phyloP scores from a whole-genome alignment of 2,329 filamentous ascomycete genomes.

The Arthrocladium fulminans region DNA sequence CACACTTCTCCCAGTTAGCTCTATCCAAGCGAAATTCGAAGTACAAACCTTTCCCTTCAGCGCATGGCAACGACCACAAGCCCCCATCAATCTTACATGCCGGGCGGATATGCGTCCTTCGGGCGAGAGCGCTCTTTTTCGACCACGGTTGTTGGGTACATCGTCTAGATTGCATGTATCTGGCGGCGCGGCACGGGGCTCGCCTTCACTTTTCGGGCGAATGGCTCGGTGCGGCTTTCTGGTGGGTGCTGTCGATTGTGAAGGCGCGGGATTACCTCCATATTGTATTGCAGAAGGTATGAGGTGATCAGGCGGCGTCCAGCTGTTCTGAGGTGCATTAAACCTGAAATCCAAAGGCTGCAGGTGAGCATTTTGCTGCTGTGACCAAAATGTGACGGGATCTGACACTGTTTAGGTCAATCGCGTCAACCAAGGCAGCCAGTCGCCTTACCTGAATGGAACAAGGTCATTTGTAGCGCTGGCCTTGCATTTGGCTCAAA shows the following conservation, averaged over 20 bases:
- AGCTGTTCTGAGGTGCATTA: not conserved
- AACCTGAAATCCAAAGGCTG: not conserved
- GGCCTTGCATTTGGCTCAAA: not conserved
- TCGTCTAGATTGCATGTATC: slow-evolving; percentile 3
- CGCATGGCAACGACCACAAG: slow-evolving; percentile 4
- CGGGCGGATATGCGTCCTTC: not conserved
- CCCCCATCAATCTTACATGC: slow-evolving; percentile 1
- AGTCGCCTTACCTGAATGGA: not conserved
- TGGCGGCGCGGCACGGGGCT: not conserved
- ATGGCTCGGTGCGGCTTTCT: not conserved
- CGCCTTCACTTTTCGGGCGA: not conserved
- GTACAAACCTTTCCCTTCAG: slow-evolving; percentile 3
- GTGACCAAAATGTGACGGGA: not conserved
- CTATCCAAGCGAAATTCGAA: not conserved
- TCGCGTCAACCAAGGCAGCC: not conserved
- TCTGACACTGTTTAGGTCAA: not conserved
- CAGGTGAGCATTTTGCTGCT: not conserved
- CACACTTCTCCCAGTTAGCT: not conserved
- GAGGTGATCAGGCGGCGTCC: not conserved
- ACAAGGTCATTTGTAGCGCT: not conserved
- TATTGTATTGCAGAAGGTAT: not conserved
- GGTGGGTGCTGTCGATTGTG: not conserved
- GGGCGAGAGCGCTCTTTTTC: slow-evolving; percentile 2
- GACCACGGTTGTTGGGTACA: not conserved
- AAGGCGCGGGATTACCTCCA: not conserved